Conservation (phyloP, 2,329 filamentous ascomycete genomes). For the Dactylellina leptospora region DNA sequence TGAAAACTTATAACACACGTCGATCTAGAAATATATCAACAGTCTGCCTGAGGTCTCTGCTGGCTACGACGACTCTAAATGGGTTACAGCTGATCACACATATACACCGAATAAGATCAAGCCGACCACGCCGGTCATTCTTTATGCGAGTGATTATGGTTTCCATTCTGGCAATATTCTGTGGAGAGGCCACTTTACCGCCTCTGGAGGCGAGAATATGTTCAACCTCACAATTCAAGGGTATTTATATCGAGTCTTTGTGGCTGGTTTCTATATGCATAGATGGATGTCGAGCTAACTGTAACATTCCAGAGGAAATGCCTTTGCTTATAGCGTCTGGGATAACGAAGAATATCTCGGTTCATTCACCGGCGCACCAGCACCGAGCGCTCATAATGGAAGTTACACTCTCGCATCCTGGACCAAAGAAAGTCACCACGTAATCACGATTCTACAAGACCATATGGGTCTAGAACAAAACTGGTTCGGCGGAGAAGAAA, state of each 20-base stretch:
- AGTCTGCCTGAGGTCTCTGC: constrained; percentile 73
- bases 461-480: constrained; percentile 77
- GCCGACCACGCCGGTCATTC: constrained; percentile 70
- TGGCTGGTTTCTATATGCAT: background rate
- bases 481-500: constrained; percentile 68
- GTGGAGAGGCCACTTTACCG: constrained; percentile 75
- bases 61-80: constrained; percentile 74
- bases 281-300: background rate
- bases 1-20: background rate
- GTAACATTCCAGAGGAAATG: constrained; percentile 64
- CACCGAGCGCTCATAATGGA: constrained; percentile 64
- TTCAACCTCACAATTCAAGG: constrained; percentile 70
- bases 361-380: constrained; percentile 69
- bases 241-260: constrained; percentile 60
- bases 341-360: constrained; percentile 71
- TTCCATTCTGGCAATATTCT: constrained; percentile 75
- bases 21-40: constrained; percentile 69
- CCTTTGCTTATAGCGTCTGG: constrained; percentile 74
- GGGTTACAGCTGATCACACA: constrained; percentile 69
- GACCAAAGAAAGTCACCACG: constrained; percentile 65
- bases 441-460: constrained; percentile 76
- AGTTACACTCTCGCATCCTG: constrained; percentile 68
- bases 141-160: constrained; percentile 77
- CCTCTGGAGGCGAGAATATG: constrained; percentile 68
- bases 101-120: constrained; percentile 70